A percentile compares a stretch with the other conserved stretches of the same genome.
phyloP scores from a whole-genome alignment of 1,139 yeast species.

The Hanseniaspora sp. region DNA sequence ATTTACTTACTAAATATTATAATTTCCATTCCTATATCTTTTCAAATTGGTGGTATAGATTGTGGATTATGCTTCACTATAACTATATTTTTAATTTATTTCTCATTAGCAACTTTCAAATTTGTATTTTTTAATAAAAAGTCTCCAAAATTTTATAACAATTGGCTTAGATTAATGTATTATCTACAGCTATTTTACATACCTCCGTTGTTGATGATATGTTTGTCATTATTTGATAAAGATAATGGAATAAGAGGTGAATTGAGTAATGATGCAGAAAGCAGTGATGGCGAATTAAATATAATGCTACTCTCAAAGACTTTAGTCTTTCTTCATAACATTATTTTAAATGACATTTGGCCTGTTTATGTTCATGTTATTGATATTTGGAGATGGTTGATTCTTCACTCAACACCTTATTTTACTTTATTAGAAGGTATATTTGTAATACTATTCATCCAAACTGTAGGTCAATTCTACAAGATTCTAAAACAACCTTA shows the following conservation, averaged over 20 bases:
- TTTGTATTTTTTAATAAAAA: conserved; percentile 47
- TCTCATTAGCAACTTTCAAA: conserved; percentile 49
- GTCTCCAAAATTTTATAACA: conserved; percentile 37
- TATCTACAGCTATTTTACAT: conserved; percentile 72
- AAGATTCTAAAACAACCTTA: conserved; percentile 45
- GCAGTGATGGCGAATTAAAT: conserved; percentile 1
- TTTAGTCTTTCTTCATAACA: conserved; percentile 8
- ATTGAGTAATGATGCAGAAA: not conserved
- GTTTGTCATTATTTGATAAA: conserved; percentile 46
- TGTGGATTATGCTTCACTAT: conserved; percentile 85
- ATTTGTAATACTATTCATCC: conserved; percentile 78
- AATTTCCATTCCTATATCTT: conserved; percentile 83
- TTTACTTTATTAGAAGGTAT: conserved; percentile 88
- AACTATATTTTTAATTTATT: conserved; percentile 58
- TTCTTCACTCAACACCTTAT: conserved; percentile 73
- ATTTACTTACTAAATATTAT: conserved; percentile 58
- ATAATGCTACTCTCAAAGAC: conserved; percentile 20
- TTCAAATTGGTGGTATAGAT: conserved; percentile 81
- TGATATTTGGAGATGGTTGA: conserved; percentile 55
- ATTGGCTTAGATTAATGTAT: conserved; percentile 49
- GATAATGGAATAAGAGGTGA: conserved; percentile 19
- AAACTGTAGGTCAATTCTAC: conserved; percentile 77
- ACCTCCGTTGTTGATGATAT: conserved; percentile 69
- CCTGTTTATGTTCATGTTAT: conserved; percentile 28
- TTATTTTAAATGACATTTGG: conserved; percentile 16